Percentiles rank a stretch among this genome's conserved stretches.
phyloP scores from a whole-genome alignment of 2,329 filamentous ascomycete genomes.

The Helminthosporium solani region DNA sequence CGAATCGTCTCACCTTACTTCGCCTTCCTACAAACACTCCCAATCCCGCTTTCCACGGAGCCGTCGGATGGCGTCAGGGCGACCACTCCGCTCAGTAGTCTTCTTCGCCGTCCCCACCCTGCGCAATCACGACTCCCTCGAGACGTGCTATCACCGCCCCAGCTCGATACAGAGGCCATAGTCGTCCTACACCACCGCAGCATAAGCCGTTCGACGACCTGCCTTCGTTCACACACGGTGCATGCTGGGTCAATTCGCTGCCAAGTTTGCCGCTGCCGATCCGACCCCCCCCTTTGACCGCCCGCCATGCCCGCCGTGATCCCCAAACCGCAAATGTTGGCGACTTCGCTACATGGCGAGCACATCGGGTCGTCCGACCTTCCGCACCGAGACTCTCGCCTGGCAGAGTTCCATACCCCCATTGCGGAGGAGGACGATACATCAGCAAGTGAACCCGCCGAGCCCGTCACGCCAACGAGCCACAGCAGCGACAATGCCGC shows the following conservation, averaged over 20 bases:
- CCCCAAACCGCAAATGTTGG: conserved; percentile 14
- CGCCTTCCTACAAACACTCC: neutral
- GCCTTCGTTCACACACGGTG: neutral
- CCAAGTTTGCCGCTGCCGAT: conserved; percentile 11
- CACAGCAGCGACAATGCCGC: conserved; percentile 35
- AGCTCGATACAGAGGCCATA: conserved; percentile 40
- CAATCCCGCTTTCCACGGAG: conserved; percentile 4
- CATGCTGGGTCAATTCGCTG: conserved; percentile 1
- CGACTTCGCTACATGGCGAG: conserved; percentile 22
- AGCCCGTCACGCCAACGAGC: conserved; percentile 43
- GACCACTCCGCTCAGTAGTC: conserved; percentile 17
- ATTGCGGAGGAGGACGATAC: conserved; percentile 44
- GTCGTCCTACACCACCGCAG: conserved; percentile 13
- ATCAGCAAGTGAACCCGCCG: conserved; percentile 41
- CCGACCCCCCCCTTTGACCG: conserved; percentile 2
- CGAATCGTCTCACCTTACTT: neutral
- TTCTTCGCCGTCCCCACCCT: conserved; percentile 21
- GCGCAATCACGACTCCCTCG: conserved; percentile 22
- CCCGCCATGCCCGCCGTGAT: conserved; percentile 28
- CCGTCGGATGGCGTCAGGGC: conserved; percentile 37
- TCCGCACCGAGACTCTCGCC: conserved; percentile 29
- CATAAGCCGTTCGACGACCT: conserved; percentile 5
- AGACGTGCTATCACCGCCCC: conserved; percentile 33
- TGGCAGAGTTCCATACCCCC: conserved; percentile 27
- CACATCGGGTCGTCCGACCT: conserved; percentile 20